These are phyloP conservation scores for Aphanomyces invadans DNA, from an alignment of 352 stramenopile species.

Conservation along the genomic window DNA sequence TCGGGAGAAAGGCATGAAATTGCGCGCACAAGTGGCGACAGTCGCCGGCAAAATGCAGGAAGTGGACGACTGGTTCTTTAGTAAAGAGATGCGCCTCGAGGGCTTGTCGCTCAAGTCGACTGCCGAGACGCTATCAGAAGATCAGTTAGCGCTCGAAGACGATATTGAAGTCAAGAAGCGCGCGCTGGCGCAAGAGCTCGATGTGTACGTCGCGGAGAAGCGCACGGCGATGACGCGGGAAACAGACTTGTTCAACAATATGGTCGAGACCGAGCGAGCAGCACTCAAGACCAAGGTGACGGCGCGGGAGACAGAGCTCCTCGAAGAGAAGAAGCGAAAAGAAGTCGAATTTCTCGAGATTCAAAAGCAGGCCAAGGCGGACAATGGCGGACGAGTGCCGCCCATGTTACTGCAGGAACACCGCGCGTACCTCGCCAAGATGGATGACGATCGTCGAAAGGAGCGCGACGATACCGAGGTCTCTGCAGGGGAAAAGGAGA, in stretches of 20 bases:
- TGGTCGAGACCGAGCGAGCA: slow-evolving; percentile 49
- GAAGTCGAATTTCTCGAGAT: slow-evolving; percentile 66
- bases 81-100: slow-evolving; percentile 77
- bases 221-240: slow-evolving; percentile 49
- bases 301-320: slow-evolving; percentile 66
- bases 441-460: slow-evolving; percentile 64
- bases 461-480: slow-evolving; percentile 51
- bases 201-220: slow-evolving; percentile 66
- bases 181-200: slow-evolving; percentile 78
- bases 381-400: slow-evolving; percentile 47
- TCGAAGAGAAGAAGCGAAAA: slow-evolving; percentile 58
- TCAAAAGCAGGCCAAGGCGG: slow-evolving; percentile 52
- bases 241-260: slow-evolving; percentile 47
- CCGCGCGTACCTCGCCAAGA: slow-evolving; percentile 60
- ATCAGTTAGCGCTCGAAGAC: slow-evolving; percentile 62
- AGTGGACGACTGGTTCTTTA: slow-evolving; percentile 92
- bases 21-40: slow-evolving; percentile 45
- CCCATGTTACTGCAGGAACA: slow-evolving; percentile 71
- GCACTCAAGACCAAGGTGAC: slow-evolving; percentile 43
- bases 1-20: slow-evolving; percentile 37
- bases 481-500: slow-evolving; percentile 37
- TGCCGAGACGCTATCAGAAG: slow-evolving; percentile 41
- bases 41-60: slow-evolving; percentile 79
- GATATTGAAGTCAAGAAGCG: slow-evolving; percentile 68
- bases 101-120: slow-evolving; percentile 55